Evolutionary conservation across 1,284 basidiomycete species (phyloP), one percentile per base, ranked within the genome.

Genomic region (Fomitopsis palustris): DNA sequence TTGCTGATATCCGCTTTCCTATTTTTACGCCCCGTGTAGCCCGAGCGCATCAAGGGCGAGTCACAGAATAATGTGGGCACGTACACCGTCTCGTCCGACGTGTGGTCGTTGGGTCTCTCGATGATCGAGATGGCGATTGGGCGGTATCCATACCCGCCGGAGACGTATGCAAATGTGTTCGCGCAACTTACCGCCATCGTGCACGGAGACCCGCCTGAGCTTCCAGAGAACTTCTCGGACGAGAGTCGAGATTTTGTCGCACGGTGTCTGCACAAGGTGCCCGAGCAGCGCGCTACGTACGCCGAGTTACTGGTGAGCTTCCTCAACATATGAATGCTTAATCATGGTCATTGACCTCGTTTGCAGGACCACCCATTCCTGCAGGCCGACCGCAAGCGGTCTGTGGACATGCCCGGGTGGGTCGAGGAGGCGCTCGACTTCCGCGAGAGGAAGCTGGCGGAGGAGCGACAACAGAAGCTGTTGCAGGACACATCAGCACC

Each of bases 41-140:
- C 96, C 38, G 96, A 98, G 72, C 87, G 96, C 31, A 98, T 99
- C 74, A 91, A 95, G 72, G 95, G 95, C 62, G 95, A 97, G 75
- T 93, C 92, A 3, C 89, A 90, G 69, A 92, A 91, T 71, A 88
- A 92, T 62, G 75, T 90, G 29, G 87, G 89, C 29, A 96, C 95
- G 1, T 99, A 99, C 75, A 96, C 95, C 10, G 95, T 98, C 49
- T 93, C 95, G 2, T 97, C 95, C 3, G 96, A 99, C 70, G 93
- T 99, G 5, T 99, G 96, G 96, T 97, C 95, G 10, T 85, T 99
- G n/a, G 96, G 96, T 3, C 80, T 99, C 37, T 91, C 92, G 3
- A 90, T 98, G 73, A 94, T 98, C 68, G 96, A 99, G 75, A 89
- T 97, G 62, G 91, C 93, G 49, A 76, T 94, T 66, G 96, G 97